phyloP scores from a whole-genome alignment of 2,329 filamentous ascomycete genomes.

The Trichocomaceae sp. region DNA sequence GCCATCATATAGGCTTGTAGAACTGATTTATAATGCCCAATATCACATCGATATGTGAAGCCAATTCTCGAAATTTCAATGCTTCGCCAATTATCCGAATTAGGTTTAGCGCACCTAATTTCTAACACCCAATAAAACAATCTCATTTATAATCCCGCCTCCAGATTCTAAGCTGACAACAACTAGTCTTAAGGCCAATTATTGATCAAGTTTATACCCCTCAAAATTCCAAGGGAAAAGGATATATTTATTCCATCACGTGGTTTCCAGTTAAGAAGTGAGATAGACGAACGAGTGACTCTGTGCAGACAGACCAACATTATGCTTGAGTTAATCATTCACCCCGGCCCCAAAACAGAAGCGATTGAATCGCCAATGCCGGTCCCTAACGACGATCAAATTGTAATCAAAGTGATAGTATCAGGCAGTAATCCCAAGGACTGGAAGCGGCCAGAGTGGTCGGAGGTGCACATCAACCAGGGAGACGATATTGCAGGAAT shows the following conservation, averaged over 20 bases:
- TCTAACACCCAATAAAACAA: too few relatives aligned
- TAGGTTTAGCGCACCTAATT: too few relatives aligned
- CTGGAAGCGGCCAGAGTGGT: conserved; percentile 19
- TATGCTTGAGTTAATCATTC: conserved; percentile 3
- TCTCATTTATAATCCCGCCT: too few relatives aligned
- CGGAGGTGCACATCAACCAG: conserved; percentile 29
- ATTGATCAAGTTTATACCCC: too few relatives aligned
- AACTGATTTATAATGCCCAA: too few relatives aligned
- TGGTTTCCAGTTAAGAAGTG: not conserved
- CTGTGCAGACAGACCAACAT: not conserved
- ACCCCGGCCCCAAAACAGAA: conserved; percentile 4
- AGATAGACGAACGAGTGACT: not conserved
- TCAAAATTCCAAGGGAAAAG: not conserved
- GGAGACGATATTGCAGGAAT: conserved; percentile 50
- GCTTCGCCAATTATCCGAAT: too few relatives aligned
- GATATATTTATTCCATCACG: not conserved
- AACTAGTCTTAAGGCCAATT: too few relatives aligned
- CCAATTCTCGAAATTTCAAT: too few relatives aligned
- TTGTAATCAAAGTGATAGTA: conserved; percentile 22
- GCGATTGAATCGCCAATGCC: conserved; percentile 41
- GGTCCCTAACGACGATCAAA: conserved; percentile 28
- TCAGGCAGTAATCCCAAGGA: conserved; percentile 13
- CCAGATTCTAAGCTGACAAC: too few relatives aligned
- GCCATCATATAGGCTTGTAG: too few relatives aligned
- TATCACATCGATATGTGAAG: too few relatives aligned